Conservation (phyloP, 768 basidiomycete genomes). For the Mrakia blollopis region DNA sequence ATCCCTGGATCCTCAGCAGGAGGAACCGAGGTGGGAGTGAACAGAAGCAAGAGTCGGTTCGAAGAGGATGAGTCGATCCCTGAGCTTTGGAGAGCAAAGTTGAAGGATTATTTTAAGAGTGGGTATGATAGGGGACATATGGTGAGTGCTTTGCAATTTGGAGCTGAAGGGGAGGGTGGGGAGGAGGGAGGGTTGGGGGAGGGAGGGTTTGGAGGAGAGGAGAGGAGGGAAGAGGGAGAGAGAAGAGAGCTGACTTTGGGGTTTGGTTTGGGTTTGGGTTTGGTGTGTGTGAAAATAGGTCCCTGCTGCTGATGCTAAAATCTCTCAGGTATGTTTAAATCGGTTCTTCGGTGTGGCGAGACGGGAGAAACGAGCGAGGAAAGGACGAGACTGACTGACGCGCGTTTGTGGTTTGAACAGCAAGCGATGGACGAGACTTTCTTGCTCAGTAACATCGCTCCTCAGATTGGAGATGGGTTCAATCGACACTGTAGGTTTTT, state of each 20-base stretch:
- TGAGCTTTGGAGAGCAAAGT: conserved; percentile 65
- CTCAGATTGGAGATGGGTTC: conserved; percentile 96
- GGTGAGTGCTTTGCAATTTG: conserved; percentile 40
- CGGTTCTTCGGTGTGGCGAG: too few relatives aligned
- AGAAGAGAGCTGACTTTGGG: conserved; percentile 3
- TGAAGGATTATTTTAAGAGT: conserved; percentile 60
- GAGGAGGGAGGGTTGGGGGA: background rate
- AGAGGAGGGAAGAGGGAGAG: background rate
- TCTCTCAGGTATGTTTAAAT: conserved; percentile 57
- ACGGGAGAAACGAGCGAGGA: too few relatives aligned
- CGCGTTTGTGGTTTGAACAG: conserved; percentile 42
- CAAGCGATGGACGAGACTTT: conserved; percentile 97
- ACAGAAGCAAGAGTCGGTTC: conserved; percentile 73
- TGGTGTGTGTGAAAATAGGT: conserved; percentile 56
- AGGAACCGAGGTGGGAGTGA: conserved; percentile 49
- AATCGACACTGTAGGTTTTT: conserved; percentile 79
- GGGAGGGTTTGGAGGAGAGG: background rate
- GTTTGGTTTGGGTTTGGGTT: conserved; percentile 19
- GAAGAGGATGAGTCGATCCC: conserved; percentile 78
- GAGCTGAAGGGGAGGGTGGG: background rate
- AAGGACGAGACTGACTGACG: too few relatives aligned
- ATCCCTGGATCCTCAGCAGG: conserved; percentile 6
- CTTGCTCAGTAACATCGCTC: conserved; percentile 88
- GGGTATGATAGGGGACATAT: conserved; percentile 91
- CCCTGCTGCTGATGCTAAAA: conserved; percentile 91